Conservation (phyloP, 345 rosid species). For the Aethionema arabicum region DNA sequence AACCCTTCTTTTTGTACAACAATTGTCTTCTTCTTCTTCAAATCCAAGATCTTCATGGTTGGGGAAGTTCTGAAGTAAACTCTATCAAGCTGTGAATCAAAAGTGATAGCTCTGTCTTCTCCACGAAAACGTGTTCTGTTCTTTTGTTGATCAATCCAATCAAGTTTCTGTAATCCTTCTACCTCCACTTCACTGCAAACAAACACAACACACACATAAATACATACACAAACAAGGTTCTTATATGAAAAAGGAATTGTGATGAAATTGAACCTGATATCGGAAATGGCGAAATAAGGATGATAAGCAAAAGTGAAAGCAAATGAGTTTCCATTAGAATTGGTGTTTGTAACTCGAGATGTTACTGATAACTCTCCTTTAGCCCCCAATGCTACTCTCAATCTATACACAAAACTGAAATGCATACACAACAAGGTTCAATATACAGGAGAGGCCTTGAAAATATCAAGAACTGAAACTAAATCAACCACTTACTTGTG, state of each 20-base stretch:
- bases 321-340: constrained; percentile 71
- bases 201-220: constrained; percentile 13
- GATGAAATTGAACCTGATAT: constrained; percentile 59
- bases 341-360: constrained; percentile 69
- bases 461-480: too few species aligned
- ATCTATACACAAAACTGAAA: constrained; percentile 65
- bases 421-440: too few species aligned
- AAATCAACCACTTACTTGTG: constrained; percentile 80
- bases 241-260: not conserved
- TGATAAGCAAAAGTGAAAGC: constrained; percentile 80
- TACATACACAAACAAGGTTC: too few species aligned
- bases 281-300: constrained; percentile 81
- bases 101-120: constrained; percentile 74
- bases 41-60: constrained; percentile 78
- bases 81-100: constrained; percentile 83
- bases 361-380: constrained; percentile 75
- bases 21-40: constrained; percentile 84
- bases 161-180: constrained; percentile 77
- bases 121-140: constrained; percentile 75
- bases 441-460: too few species aligned
- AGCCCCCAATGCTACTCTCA: constrained; percentile 69
- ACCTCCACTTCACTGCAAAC: constrained; percentile 82
- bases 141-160: constrained; percentile 82
- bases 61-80: constrained; percentile 75
- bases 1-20: constrained; percentile 94